Evolutionary conservation across 2,329 filamentous ascomycete genomes (phyloP).

Genomic region (Colletotrichum sp.): DNA sequence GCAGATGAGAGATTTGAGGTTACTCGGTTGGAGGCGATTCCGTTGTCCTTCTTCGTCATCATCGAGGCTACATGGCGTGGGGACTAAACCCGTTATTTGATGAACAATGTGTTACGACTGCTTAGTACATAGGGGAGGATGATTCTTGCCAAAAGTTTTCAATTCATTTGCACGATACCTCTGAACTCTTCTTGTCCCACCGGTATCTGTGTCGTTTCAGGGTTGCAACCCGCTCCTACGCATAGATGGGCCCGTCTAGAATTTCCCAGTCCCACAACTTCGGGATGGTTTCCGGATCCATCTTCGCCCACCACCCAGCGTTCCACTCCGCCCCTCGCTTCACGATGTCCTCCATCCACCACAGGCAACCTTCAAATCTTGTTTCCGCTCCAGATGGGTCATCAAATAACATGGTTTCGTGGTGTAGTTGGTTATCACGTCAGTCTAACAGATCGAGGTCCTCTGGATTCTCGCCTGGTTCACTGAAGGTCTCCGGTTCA

Average conservation of each 20-base stretch:
- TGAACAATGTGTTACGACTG: background rate
- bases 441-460: constrained; percentile 42
- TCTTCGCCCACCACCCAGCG: background rate
- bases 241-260: background rate
- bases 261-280: background rate
- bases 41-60: constrained; percentile 37
- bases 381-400: background rate
- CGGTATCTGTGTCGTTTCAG: background rate
- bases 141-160: background rate
- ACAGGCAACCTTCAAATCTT: background rate
- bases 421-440: constrained; percentile 52
- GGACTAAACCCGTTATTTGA: background rate
- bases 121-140: background rate
- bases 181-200: background rate
- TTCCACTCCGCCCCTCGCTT: background rate
- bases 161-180: background rate
- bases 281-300: background rate
- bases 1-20: constrained; percentile 52
- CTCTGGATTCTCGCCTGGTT: background rate
- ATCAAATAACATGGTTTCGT: constrained; percentile 20
- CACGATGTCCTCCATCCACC: background rate
- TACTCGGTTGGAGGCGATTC: constrained; percentile 36
- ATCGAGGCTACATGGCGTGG: constrained; percentile 41
- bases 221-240: background rate
- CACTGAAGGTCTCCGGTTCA: constrained; percentile 22